Base-by-base conservation (phyloP, 371 early-diverging fungal genomes). In the Syncephalastrum monosporum region DNA sequence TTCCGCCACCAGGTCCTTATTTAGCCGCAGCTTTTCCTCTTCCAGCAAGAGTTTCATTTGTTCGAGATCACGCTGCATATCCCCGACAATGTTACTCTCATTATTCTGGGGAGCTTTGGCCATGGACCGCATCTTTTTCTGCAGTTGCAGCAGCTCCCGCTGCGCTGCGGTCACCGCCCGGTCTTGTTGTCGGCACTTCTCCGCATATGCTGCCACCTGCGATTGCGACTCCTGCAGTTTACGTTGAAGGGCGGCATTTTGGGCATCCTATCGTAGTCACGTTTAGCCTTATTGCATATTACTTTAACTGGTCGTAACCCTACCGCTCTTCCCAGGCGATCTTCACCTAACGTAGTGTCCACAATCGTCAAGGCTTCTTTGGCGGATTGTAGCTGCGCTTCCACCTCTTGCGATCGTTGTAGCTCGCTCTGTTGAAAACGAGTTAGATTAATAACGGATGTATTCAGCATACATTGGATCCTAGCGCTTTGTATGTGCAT, bases 331-430 rank as follows among this genome's bases (percentile, higher is more conserved):
- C 42, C 57, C 33, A 61, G 38, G 17, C 45, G 47, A 50, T 60
- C 57, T 10, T 57, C 59, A 24, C 53, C 57, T 13, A 54, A 4
- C 17, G 47, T 29, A 44, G 54, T 57, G 43, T 72, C 65, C 14
- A 70, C 52, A 45, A 69, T 67, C 1, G 21, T 19, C 5, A 73
- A 51, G 21, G 65, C 53, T 15, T 67, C 64, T 44, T 67, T 71
- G 47, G 67, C 65, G 15, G 60, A 46, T 29, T 51, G 56, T 21
- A 76, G 47, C 41, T 76, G 74, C 10, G 60, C 57, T 53, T 73
- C 74, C 4, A 76, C 62, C 25, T 60, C 48, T 57, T 67, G 69
- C 41, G 77, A 73, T 60, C 68, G 55, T 23, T 69, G 67, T 25
- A 76, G 42, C 49, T 76, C 77, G 15, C 47, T 46, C 72, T 65